Evolutionary conservation across 2,329 filamentous ascomycete genomes (phyloP).

Genomic region (Hymenoscyphus albidus): DNA sequence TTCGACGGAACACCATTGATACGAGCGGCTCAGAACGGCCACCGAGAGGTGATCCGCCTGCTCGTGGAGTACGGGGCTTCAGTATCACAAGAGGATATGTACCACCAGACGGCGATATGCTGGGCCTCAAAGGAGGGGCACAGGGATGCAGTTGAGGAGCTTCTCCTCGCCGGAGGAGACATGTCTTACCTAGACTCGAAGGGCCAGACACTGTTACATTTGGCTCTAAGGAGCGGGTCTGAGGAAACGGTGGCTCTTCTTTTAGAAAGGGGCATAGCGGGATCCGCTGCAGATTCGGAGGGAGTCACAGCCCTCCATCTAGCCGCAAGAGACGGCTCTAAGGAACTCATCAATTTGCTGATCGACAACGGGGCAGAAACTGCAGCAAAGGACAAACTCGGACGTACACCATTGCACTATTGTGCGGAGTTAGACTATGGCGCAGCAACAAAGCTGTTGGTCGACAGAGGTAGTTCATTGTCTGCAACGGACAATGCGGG

Average conservation of each 20-base stretch:
- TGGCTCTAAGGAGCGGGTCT: constrained; percentile 13
- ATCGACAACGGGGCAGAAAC: constrained; percentile 7
- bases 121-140: constrained; percentile 11
- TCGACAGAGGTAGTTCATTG: too few relatives aligned
- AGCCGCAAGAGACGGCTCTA: constrained; percentile 8
- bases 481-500: too few relatives aligned
- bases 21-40: too few relatives aligned
- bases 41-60: too few relatives aligned
- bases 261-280: constrained; percentile 4
- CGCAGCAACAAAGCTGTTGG: too few relatives aligned
- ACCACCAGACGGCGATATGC: constrained; percentile 11
- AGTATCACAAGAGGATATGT: too few relatives aligned
- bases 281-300: constrained; percentile 10
- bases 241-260: constrained; percentile 11
- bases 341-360: constrained; percentile 11
- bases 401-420: too few relatives aligned
- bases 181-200: constrained; percentile 8
- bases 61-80: too few relatives aligned
- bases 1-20: too few relatives aligned
- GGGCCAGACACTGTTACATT: constrained; percentile 14
- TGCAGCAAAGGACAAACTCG: too few relatives aligned
- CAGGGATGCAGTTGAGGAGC: constrained; percentile 10
- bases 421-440: too few relatives aligned
- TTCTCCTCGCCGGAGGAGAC: constrained; percentile 11
- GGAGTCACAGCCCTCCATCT: constrained; percentile 10